Evolutionary conservation across 208 protist genomes (phyloP), one percentile per base, ranked within the genome.

Genomic region (Crithidia thermophila): DNA sequence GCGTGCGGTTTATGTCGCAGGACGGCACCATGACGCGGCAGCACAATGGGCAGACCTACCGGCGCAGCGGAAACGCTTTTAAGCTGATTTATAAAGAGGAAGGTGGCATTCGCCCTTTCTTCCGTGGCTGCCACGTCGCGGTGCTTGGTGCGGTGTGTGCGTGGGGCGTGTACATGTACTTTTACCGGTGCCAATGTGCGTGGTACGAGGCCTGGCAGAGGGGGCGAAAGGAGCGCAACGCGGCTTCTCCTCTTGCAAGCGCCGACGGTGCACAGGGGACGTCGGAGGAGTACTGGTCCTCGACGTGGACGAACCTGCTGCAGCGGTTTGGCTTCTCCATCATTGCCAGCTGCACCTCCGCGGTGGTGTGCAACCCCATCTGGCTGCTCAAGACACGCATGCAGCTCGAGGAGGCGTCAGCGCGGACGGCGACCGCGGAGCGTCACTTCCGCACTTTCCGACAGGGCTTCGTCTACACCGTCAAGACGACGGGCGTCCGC

Each of bases 311-410:
- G 13, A 70, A 58, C 31, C 73, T 94, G n/a, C 25, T 87, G n/a
- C 62, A 81, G 61, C 74, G 75, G 43, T 84, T 77, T 42, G 71
- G 77, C 13, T 62, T 89, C 40, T 92, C 87, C 10, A 76, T 75
- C 31, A 33, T 92, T 16, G 90, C 87, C 16, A 94, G 86, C 67
- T 73, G 58, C 40, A 62, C 57, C 0, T 85, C 88, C 1, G 88
- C 91, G 14, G 37, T 89, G 23, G 58, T 79, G 42, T 94, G 85
- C 62, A 94, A 91, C 53, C 92, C 92, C 5, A 93, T 97, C 50
- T 97, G 90, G 84, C 79, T 97, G 6, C 55, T 97, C 16, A 97
- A 97, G 75, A 94, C 89, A 4, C 87, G 92, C 16, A 97, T 97
- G 87, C 88, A 97, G 64, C 70, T 97, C 28, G 83, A 90, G 52